A percentile compares a stretch with the other conserved stretches of the same genome.
Evolutionary conservation across 208 protist species (phyloP).

Genomic region (Lotmaria passim): DNA sequence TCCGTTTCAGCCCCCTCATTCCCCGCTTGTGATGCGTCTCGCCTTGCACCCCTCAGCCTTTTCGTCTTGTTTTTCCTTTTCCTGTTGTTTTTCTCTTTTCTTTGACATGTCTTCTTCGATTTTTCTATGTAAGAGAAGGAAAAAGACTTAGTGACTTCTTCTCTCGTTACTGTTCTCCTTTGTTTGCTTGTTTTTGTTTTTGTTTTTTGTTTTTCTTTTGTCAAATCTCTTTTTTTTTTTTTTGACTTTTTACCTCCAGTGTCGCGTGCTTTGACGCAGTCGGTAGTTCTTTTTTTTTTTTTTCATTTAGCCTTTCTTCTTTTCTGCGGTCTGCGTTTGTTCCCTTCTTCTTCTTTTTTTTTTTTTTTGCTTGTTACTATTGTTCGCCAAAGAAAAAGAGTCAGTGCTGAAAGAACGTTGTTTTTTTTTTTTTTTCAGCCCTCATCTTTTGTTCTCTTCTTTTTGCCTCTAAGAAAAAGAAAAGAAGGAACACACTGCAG

Average conservation of each 20-base stretch:
- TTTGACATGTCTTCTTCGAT: not conserved
- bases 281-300: no score
- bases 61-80: conserved; percentile 13
- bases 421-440: no score
- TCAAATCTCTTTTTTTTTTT: not conserved
- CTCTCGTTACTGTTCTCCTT: not conserved
- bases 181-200: conserved; percentile 10
- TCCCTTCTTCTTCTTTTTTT: not conserved
- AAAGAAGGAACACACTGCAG: not conserved
- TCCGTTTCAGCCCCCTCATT: not conserved
- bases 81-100: not conserved
- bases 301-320: not conserved
- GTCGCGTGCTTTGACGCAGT: no score
- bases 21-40: conserved; percentile 2
- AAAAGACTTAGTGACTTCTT: not conserved
- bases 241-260: not conserved
- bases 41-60: conserved; percentile 23
- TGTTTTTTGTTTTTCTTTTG: conserved; percentile 12
- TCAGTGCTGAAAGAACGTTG: no score
- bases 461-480: not conserved
- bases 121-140: not conserved
- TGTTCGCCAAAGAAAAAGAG: no score
- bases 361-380: no score
- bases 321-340: not conserved
- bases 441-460: no score